Conservation (phyloP, 495 filamentous ascomycete species). For the Parachaetomium inaequale region DNA sequence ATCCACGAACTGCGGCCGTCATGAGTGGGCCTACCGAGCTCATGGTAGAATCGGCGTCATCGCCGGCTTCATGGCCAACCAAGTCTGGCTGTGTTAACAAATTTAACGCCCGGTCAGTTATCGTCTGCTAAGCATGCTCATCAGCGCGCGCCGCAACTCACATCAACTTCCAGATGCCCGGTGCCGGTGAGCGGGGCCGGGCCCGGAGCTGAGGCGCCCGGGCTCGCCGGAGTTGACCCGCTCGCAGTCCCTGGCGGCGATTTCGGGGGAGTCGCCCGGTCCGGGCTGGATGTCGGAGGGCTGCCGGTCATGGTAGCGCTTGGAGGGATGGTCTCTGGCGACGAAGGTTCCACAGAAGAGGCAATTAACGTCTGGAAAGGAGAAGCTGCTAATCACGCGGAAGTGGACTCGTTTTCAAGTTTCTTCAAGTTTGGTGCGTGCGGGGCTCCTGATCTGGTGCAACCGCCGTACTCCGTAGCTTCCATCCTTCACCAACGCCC, state of each 20-base stretch:
- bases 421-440: neutral
- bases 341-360: neutral
- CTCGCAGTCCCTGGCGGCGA: neutral
- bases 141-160: neutral
- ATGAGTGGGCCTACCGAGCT: neutral
- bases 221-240: neutral
- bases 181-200: neutral
- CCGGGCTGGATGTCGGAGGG: neutral
- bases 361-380: neutral
- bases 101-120: neutral
- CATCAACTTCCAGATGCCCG: neutral
- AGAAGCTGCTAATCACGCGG: neutral
- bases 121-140: neutral
- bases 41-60: neutral
- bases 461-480: neutral
- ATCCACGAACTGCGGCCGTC: neutral
- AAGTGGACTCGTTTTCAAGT: neutral
- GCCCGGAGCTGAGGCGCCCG: neutral
- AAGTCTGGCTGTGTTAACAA: neutral
- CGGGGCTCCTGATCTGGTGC: neutral
- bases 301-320: neutral
- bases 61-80: neutral
- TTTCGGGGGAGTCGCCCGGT: neutral
- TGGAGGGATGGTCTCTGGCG: neutral
- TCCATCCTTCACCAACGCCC: neutral